Base-by-base conservation (phyloP, 768 basidiomycete genomes). In the Coprinopsis sp. region DNA sequence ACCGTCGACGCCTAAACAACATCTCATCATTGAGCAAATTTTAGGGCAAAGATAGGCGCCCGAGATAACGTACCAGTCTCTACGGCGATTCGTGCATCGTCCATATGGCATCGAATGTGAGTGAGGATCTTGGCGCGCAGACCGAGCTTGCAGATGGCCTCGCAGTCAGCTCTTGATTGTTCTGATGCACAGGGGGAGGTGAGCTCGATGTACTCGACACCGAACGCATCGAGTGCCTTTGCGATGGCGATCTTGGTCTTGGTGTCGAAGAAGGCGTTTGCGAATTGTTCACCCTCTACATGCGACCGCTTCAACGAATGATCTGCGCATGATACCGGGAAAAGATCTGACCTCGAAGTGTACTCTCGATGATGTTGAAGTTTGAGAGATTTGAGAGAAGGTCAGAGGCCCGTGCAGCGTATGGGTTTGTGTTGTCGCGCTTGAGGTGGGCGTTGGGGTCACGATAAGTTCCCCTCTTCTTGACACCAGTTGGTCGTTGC, bases 211-310 rank as follows among this genome's bases (percentile, higher is more conserved):
- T 99, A 99, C 64, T 99, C 96, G 49, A 98, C 96, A 60, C 96
- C 96, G 62, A 99, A 98, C 40, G 93, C 94, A 75, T 97, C 94
- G 48, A 98, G 83, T 12, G 93, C 93, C 73, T 84, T 91, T 54
- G 96, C 96, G 57, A 99, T 99, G 64, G 94, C 93, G 64, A 97
- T 96, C 81, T 99, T 99, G 70, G 94, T 98, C 75, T 94, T 92
- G 63, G 92, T 93, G 64, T 96, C 95, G 64, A 98, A 99, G 78
- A 99, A 99, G 44, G 96, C 95, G 63, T 98, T 99, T 53, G 96
- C 96, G 59, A 99, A 99, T 65, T 99, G 94, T 66, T 96, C 94
- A 48, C 93, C 94, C 86, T 96, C 94, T 95, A 41, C 31, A 51
- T 30, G 29, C 12, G 41, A 25, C 24, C 48, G 37, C 49, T 27